These are phyloP conservation scores for Pseudogymnoascus sp. DNA, from an alignment of 2,329 filamentous ascomycete species.

Conservation along the genomic window DNA sequence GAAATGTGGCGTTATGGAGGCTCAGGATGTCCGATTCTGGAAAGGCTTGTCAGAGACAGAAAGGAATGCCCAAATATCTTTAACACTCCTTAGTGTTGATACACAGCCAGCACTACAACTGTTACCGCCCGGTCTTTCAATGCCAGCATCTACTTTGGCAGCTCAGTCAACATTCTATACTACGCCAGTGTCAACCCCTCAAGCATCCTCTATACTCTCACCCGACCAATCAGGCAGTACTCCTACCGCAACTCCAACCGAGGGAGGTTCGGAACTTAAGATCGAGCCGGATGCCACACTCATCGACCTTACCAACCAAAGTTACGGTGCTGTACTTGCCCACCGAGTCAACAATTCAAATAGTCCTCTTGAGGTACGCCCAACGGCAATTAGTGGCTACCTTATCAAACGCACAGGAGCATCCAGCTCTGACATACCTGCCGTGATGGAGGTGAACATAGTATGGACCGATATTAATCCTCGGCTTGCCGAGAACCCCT, in stretches of 20 bases:
- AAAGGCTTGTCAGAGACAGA: slow-evolving; percentile 45
- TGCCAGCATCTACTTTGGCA: slow-evolving; percentile 37
- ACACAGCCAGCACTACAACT: slow-evolving; percentile 57
- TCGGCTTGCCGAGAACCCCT: slow-evolving; percentile 22
- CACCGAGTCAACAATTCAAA: slow-evolving; percentile 57
- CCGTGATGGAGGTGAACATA: slow-evolving; percentile 57
- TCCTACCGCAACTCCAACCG: slow-evolving; percentile 27
- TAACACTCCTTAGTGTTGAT: slow-evolving; percentile 58
- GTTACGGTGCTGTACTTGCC: slow-evolving; percentile 64
- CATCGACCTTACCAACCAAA: slow-evolving; percentile 65
- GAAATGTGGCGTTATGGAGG: slow-evolving; percentile 61
- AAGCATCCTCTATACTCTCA: slow-evolving; percentile 48
- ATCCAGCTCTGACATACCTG: slow-evolving; percentile 49
- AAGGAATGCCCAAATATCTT: slow-evolving; percentile 40
- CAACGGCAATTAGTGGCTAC: slow-evolving; percentile 56
- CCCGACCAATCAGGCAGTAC: slow-evolving; percentile 48
- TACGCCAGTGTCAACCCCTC: slow-evolving; percentile 63
- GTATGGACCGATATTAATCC: slow-evolving; percentile 40
- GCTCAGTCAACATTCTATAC: slow-evolving; percentile 40
- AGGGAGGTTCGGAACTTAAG: slow-evolving; percentile 38
- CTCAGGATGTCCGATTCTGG: slow-evolving; percentile 57
- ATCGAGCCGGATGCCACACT: slow-evolving; percentile 60
- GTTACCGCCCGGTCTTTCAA: slow-evolving; percentile 46
- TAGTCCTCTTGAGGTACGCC: slow-evolving; percentile 46
- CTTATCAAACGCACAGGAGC: slow-evolving; percentile 55